Evolutionary conservation across 495 filamentous ascomycete genomes (phyloP).

Genomic region (Daldinia decipiens): DNA sequence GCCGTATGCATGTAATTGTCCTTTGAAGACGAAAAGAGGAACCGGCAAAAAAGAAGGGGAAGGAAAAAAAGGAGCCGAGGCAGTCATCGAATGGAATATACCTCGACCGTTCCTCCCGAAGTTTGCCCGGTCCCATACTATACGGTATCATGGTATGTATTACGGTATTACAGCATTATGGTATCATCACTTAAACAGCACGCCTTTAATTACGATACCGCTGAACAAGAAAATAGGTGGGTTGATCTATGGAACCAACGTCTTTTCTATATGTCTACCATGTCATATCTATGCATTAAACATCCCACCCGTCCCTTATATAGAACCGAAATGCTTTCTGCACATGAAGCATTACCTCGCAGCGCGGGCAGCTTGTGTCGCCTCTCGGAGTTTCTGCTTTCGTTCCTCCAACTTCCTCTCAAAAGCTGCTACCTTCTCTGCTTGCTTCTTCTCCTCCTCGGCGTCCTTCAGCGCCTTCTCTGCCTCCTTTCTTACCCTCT

Average conservation of each 20-base stretch:
- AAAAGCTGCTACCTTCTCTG: slow-evolving; percentile 60
- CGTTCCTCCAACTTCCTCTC: slow-evolving; percentile 58
- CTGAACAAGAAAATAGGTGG: background rate
- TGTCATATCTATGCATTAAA: slow-evolving; percentile 26
- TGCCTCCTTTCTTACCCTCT: slow-evolving; percentile 70
- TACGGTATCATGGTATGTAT: background rate
- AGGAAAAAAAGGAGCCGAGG: background rate
- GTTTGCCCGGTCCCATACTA: slow-evolving; percentile 23
- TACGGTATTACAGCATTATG: no score
- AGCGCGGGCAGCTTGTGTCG: slow-evolving; percentile 24
- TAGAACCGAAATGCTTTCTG: background rate
- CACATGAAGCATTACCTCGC: slow-evolving; percentile 14
- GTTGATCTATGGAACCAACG: slow-evolving; percentile 7
- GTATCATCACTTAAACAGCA: background rate
- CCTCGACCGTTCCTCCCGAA: slow-evolving; percentile 7
- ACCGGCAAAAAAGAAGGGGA: no score
- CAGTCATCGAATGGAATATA: background rate
- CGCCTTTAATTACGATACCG: background rate
- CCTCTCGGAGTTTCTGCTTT: slow-evolving; percentile 46
- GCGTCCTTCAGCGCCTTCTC: slow-evolving; percentile 67
- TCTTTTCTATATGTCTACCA: slow-evolving; percentile 31
- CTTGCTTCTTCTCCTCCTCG: slow-evolving; percentile 63
- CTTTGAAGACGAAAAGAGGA: background rate
- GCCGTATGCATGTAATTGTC: background rate
- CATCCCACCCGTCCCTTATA: background rate